Conservation (phyloP, 352 stramenopile genomes). For the Globisporangium nunn region DNA sequence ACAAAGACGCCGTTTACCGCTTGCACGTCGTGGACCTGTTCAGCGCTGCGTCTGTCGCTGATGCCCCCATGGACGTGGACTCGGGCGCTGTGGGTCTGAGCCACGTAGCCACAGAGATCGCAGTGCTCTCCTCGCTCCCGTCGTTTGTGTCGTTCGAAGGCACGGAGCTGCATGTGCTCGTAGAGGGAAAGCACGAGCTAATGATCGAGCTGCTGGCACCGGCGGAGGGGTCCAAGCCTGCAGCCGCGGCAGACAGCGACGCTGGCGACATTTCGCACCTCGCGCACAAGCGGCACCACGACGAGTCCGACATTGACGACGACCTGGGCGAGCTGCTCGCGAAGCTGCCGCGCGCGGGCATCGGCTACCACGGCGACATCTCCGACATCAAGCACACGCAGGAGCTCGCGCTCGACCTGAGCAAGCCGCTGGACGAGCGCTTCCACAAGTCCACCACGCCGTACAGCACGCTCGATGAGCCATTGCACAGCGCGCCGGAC, state of each 20-base stretch:
- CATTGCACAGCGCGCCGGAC: constrained; percentile 32
- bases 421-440: constrained; percentile 43
- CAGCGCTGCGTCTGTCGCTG: constrained; percentile 1
- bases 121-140: constrained; percentile 41
- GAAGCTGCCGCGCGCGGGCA: constrained; percentile 63
- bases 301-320: constrained; percentile 44
- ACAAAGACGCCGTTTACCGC: constrained; percentile 46
- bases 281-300: constrained; percentile 46
- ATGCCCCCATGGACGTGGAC: constrained; percentile 26
- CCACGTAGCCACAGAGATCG: constrained; percentile 35
- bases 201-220: constrained; percentile 25
- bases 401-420: constrained; percentile 42
- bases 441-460: constrained; percentile 80
- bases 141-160: constrained; percentile 44
- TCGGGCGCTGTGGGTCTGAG: constrained; percentile 28
- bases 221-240: background rate
- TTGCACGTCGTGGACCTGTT: constrained; percentile 37
- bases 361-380: constrained; percentile 73
- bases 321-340: constrained; percentile 52
- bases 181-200: constrained; percentile 50
- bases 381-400: constrained; percentile 42
- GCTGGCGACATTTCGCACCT: background rate
- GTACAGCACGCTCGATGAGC: constrained; percentile 63
- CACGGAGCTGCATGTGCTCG: constrained; percentile 38
- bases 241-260: constrained; percentile 7